Conservation (phyloP, 176 grass and related monocot genomes). For the Areca catechu region DNA sequence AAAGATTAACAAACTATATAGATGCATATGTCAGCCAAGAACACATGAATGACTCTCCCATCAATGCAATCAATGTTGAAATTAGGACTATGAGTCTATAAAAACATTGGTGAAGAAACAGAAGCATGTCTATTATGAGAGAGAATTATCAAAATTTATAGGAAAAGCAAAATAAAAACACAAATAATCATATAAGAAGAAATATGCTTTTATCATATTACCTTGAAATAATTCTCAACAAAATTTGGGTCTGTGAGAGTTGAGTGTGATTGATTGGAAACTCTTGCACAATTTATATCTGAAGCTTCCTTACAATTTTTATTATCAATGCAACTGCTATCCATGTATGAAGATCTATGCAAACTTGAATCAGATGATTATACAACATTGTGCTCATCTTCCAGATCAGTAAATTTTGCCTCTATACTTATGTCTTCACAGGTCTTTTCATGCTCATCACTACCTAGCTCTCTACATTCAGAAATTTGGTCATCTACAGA, state of each 20-base stretch:
- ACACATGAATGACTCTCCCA: too few relatives aligned
- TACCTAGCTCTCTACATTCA: constrained; percentile 23
- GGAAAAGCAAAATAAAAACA: not conserved
- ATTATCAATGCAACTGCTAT: constrained; percentile 29
- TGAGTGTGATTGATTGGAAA: constrained; percentile 57
- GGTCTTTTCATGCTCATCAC: constrained; percentile 23
- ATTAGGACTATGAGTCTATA: too few relatives aligned
- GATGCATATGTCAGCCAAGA: too few relatives aligned
- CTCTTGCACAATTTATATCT: constrained; percentile 31
- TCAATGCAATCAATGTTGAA: too few relatives aligned
- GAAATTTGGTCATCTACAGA: constrained; percentile 25
- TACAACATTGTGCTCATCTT: constrained; percentile 15
- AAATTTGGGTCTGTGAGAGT: constrained; percentile 85
- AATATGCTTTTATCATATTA: constrained; percentile 12
- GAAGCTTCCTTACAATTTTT: constrained; percentile 11
- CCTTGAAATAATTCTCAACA: constrained; percentile 98
- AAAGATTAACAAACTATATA: too few relatives aligned
- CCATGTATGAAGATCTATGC: constrained; percentile 29
- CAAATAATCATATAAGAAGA: not conserved
- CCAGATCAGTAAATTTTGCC: constrained; percentile 22
- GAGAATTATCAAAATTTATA: too few relatives aligned
- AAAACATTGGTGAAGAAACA: too few relatives aligned
- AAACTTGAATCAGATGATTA: constrained; percentile 30
- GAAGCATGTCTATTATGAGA: too few relatives aligned
- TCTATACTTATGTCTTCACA: constrained; percentile 36